Percentiles rank a stretch among this genome's conserved stretches.
phyloP scores from a whole-genome alignment of 306 rosid species.

The Medicago lupulina region DNA sequence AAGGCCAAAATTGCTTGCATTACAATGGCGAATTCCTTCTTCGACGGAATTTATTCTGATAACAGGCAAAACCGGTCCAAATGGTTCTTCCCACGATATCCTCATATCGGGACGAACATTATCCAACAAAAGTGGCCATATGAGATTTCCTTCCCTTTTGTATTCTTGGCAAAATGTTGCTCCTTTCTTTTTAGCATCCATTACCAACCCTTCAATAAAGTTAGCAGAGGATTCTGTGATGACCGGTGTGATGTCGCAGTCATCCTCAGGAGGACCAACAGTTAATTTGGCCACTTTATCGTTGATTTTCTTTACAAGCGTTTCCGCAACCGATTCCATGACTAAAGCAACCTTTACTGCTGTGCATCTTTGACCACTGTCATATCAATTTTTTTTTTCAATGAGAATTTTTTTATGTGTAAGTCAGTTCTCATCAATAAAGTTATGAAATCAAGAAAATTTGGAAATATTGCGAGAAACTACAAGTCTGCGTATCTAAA shows the following conservation, averaged over 20 bases:
- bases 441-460: neutral
- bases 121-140: constrained; percentile 86
- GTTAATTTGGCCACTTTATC: constrained; percentile 68
- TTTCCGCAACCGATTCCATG: constrained; percentile 77
- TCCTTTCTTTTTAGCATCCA: constrained; percentile 77
- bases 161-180: constrained; percentile 89
- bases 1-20: constrained; percentile 91
- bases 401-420: no score
- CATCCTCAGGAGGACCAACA: constrained; percentile 73
- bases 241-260: constrained; percentile 81
- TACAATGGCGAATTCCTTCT: constrained; percentile 94
- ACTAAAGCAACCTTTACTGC: constrained; percentile 84
- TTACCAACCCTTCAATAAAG: constrained; percentile 77
- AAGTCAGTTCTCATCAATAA: neutral
- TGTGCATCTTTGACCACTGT: constrained; percentile 87
- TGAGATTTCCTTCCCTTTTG: constrained; percentile 84
- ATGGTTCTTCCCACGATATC: constrained; percentile 95
- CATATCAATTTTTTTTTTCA: neutral
- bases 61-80: constrained; percentile 85
- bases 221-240: constrained; percentile 83
- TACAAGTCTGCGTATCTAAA: neutral
- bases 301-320: constrained; percentile 76
- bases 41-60: constrained; percentile 74
- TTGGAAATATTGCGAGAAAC: neutral
- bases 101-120: constrained; percentile 88